Evolutionary conservation across 2,329 filamentous ascomycete genomes (phyloP).

Genomic region (Purpureocillium lavendulum): DNA sequence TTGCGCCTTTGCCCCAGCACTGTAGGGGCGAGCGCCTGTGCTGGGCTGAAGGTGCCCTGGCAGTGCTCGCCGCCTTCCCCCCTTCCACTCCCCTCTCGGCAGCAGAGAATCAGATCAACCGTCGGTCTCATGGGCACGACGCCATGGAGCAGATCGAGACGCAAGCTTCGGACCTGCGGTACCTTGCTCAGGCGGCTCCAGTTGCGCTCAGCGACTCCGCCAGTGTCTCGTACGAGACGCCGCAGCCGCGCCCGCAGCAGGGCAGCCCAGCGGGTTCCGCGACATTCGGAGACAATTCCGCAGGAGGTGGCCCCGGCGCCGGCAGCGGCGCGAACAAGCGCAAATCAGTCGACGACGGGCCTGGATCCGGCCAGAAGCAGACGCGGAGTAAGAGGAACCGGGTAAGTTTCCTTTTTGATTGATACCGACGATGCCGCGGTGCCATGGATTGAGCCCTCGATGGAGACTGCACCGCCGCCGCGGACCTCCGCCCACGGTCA

Average conservation of each 20-base stretch:
- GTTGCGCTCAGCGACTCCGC: conserved; percentile 19
- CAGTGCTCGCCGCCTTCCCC: neutral
- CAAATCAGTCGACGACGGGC: conserved; percentile 33
- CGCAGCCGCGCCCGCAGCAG: conserved; percentile 21
- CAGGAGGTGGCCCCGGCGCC: conserved; percentile 10
- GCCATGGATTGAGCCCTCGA: too few species aligned
- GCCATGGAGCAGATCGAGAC: conserved; percentile 46
- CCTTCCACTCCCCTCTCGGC: neutral
- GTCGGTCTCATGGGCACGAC: conserved; percentile 2
- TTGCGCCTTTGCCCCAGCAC: too few species aligned
- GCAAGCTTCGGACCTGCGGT: conserved; percentile 46
- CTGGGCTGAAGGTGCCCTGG: neutral
- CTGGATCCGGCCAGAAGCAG: conserved; percentile 35
- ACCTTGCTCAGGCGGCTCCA: conserved; percentile 31
- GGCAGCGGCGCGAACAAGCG: conserved; percentile 22
- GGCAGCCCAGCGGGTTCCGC: conserved; percentile 28
- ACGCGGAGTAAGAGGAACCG: conserved; percentile 53
- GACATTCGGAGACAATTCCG: conserved; percentile 42
- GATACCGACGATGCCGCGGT: neutral
- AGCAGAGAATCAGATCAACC: too few species aligned
- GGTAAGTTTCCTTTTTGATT: conserved; percentile 26
- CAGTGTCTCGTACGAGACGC: conserved; percentile 23
- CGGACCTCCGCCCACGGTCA: too few species aligned
- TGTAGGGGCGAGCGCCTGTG: too few species aligned
- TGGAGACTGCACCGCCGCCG: too few species aligned